Base-by-base conservation (phyloP, 2,329 filamentous ascomycete genomes). In the Fulvia fulva region DNA sequence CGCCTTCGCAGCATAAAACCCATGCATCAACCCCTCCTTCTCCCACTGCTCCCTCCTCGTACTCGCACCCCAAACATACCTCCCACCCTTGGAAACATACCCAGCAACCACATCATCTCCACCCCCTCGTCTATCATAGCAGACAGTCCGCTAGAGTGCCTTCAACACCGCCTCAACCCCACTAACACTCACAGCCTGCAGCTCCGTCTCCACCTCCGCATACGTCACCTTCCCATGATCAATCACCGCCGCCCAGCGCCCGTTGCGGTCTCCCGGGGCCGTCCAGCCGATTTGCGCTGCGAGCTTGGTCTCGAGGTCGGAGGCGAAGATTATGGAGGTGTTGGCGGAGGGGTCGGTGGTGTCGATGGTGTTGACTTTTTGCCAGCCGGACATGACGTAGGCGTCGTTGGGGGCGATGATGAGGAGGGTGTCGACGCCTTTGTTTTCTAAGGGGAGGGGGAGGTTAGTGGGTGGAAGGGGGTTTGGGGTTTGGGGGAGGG, bases 401-500 rank as follows among this genome's bases (percentile, higher is more conserved):
- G 60, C 63, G 23, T 65, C 60, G 52, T 65, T 65, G 19, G 63
- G 58, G 16, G 60, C 63, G 49, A 65, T 65, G 51, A 65, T 58
- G 53, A 65, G 51, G 49, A 65, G 58, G 26, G 61, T 53, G 52
- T 65, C 60, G 19, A 65, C 60, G 43, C 60, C 63, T 55, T 63
- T 65, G 30, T 51, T 34, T 47, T 61, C 51, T 46, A n/a, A n/a
- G n/a, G n/a, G 37, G 26, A 47, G 2, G 22, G 30, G 8, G n/a
- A 6, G 44, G 12, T 44, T 19, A 47, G 23, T 23, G 5, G 22
- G 51, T 11, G 14, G 4, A 45, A 23, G 21, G 12, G 7, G 22
- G 4, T 5, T 3, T 26, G 16, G 19, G 12, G 22, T 37, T 49
- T 8, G 22, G 9, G 28, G 3, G 22, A 32, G 14, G 9, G 22